phyloP scores from a whole-genome alignment of 345 rosid species.

The Populus euphratica region DNA sequence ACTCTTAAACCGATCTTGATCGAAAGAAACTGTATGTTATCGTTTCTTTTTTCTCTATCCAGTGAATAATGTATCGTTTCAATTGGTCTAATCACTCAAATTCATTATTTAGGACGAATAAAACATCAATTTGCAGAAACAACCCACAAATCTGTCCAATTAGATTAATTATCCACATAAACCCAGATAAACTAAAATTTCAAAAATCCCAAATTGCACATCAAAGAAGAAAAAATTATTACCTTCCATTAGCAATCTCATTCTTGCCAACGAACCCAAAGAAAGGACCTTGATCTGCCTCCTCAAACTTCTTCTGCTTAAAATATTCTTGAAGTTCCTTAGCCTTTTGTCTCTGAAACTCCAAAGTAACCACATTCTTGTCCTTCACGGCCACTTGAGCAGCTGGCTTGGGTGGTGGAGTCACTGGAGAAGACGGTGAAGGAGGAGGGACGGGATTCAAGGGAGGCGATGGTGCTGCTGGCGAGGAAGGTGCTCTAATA shows the following conservation, averaged over 20 bases:
- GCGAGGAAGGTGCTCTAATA: conserved; percentile 42
- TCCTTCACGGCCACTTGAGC: conserved; percentile 30
- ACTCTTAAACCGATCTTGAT: not conserved
- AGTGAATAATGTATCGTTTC: not conserved
- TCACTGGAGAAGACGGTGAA: conserved; percentile 23
- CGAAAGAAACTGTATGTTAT: not conserved
- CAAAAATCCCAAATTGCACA: not conserved
- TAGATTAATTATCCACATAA: not conserved
- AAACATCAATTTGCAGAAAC: not conserved
- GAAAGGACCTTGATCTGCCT: conserved; percentile 82
- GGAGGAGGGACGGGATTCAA: conserved; percentile 42
- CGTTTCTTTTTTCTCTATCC: not conserved
- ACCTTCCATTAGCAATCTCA: conserved; percentile 95
- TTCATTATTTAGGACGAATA: not conserved
- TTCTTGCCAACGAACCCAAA: conserved; percentile 84
- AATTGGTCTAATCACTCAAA: not conserved
- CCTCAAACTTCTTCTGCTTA: conserved; percentile 82
- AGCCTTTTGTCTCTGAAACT: conserved; percentile 87
- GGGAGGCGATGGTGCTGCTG: conserved; percentile 21
- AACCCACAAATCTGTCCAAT: not conserved
- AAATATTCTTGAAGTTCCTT: conserved; percentile 86
- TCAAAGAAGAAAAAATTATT: not conserved
- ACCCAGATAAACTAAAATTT: not conserved
- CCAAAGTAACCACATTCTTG: conserved; percentile 50
- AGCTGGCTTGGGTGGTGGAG: conserved; percentile 27